Conservation (phyloP, 345 rosid species). For the Triadica sebifera region DNA sequence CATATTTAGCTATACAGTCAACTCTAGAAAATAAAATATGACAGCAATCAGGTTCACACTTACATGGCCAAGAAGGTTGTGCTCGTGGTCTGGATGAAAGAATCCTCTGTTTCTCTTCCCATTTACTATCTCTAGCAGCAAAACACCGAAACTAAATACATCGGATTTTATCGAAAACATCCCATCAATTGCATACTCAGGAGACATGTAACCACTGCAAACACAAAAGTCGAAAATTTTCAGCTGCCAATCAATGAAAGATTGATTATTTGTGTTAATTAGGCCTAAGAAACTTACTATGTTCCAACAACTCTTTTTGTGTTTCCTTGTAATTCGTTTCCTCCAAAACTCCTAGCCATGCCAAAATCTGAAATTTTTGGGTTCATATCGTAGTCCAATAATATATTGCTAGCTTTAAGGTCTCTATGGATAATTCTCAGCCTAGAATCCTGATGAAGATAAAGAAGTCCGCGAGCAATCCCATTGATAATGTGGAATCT, state of each 20-base stretch:
- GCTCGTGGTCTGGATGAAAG: constrained; percentile 22
- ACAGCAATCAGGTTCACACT: not conserved
- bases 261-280: not conserved
- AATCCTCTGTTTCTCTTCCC: constrained; percentile 32
- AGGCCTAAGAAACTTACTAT: constrained; percentile 34
- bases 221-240: not conserved
- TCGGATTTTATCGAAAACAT: no score
- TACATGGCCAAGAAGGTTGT: constrained; percentile 37
- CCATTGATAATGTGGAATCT: constrained; percentile 36
- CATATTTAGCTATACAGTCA: not conserved
- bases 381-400: constrained; percentile 38
- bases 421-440: constrained; percentile 37
- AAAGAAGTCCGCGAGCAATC: constrained; percentile 42
- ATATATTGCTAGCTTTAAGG: constrained; percentile 35
- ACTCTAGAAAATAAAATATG: not conserved
- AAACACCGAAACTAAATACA: no score
- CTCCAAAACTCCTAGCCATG: constrained; percentile 39
- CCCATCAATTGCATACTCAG: no score
- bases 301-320: constrained; percentile 51
- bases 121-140: no score
- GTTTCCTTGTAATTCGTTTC: constrained; percentile 28
- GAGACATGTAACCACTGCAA: no score
- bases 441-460: constrained; percentile 45
- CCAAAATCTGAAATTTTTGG: constrained; percentile 45
- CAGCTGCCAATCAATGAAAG: not conserved